These are phyloP conservation scores for Phaeophleospora eucalypticola DNA, from an alignment of 2,329 filamentous ascomycete genomes.

Conservation along the genomic window DNA sequence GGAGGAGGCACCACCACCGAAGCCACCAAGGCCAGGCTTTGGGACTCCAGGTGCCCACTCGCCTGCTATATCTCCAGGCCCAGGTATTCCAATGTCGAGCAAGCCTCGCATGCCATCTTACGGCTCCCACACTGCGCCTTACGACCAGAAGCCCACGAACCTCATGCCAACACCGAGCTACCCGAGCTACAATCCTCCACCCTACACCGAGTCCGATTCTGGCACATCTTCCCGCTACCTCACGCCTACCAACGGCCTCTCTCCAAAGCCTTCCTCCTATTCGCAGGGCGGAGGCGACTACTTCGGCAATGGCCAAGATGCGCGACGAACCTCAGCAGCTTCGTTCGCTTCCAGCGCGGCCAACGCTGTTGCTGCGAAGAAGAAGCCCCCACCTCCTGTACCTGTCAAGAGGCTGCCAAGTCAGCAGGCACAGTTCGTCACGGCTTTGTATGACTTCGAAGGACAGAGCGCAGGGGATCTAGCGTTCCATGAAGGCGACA, in stretches of 20 bases:
- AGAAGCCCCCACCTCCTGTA: slow-evolving; percentile 72
- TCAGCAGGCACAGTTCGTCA: slow-evolving; percentile 43
- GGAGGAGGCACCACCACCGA: slow-evolving; percentile 30
- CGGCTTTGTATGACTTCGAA: slow-evolving; percentile 70
- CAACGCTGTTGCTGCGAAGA: slow-evolving; percentile 51
- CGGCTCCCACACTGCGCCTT: slow-evolving; percentile 15
- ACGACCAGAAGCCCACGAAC: slow-evolving; percentile 21
- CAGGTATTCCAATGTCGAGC: slow-evolving; percentile 17
- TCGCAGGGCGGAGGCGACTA: slow-evolving; percentile 26
- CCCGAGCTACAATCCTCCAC: slow-evolving; percentile 11
- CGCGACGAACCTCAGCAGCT: slow-evolving; percentile 25
- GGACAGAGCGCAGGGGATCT: slow-evolving; percentile 68
- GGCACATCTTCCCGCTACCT: slow-evolving; percentile 34
- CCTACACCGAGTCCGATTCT: slow-evolving; percentile 24
- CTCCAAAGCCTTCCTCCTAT: slow-evolving; percentile 15
- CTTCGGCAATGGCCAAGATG: slow-evolving; percentile 20
- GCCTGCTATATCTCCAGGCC: slow-evolving; percentile 14
- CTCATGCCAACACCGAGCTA: slow-evolving; percentile 9
- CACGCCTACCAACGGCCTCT: slow-evolving; percentile 24
- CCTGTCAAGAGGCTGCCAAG: slow-evolving; percentile 54
- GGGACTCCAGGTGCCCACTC: slow-evolving; percentile 11
- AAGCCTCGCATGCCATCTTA: slow-evolving; percentile 26
- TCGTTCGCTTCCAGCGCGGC: slow-evolving; percentile 31
- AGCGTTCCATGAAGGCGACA: slow-evolving; percentile 70
- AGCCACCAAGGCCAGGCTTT: slow-evolving; percentile 31